phyloP scores from a whole-genome alignment of 2,329 filamentous ascomycete genomes.

The Arthroderma sp. region DNA sequence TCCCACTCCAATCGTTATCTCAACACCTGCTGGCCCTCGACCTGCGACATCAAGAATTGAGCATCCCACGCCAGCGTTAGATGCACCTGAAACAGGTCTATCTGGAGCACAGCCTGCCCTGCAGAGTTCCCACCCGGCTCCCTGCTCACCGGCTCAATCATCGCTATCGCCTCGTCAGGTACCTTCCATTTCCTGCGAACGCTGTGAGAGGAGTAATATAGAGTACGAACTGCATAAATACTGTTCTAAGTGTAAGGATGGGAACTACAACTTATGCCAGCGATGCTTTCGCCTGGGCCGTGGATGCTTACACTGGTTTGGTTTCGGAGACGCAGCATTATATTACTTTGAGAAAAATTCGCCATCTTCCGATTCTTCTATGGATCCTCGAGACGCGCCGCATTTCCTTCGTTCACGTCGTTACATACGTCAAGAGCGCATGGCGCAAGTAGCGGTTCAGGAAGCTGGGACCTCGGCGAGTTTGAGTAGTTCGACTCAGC shows the following conservation, averaged over 20 bases:
- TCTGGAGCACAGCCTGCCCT: not conserved
- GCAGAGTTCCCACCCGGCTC: not conserved
- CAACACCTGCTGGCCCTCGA: not conserved
- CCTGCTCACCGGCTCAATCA: not conserved
- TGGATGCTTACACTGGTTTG: slow-evolving; percentile 78
- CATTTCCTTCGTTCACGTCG: slow-evolving; percentile 37
- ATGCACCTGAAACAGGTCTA: not conserved
- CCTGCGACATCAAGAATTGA: slow-evolving; percentile 8
- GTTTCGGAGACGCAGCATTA: slow-evolving; percentile 65
- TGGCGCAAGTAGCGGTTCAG: slow-evolving; percentile 26
- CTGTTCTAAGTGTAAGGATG: slow-evolving; percentile 56
- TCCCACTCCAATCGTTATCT: not conserved
- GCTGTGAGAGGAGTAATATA: slow-evolving; percentile 58
- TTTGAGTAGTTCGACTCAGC: too few species aligned
- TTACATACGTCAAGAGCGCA: slow-evolving; percentile 19
- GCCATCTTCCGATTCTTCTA: slow-evolving; percentile 23
- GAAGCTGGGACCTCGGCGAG: slow-evolving; percentile 10
- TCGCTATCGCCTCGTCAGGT: slow-evolving; percentile 30
- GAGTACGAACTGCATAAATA: slow-evolving; percentile 80
- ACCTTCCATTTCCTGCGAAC: slow-evolving; percentile 59
- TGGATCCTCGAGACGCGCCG: slow-evolving; percentile 28
- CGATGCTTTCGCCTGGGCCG: slow-evolving; percentile 63
- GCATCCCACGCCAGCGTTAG: not conserved
- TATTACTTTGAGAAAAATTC: slow-evolving; percentile 47
- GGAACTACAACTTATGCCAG: slow-evolving; percentile 66